Percentiles rank a stretch among this genome's conserved stretches.
Conservation (phyloP, 1,284 basidiomycete genomes). For the Cutaneotrichosporon sp. region DNA sequence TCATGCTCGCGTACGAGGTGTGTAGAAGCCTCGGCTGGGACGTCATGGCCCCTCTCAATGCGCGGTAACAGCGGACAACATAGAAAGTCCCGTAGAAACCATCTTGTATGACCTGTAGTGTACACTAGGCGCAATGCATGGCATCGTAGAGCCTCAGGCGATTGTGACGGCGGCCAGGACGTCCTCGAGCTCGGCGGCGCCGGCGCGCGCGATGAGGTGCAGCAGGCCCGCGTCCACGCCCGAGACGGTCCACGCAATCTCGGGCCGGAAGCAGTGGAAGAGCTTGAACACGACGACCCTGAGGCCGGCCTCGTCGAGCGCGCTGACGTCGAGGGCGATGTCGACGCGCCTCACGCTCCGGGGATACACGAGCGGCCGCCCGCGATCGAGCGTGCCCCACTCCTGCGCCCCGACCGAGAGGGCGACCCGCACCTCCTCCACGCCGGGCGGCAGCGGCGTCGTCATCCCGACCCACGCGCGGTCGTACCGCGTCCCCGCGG, state of each 20-base stretch:
- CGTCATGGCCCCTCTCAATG: background rate
- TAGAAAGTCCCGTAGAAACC: background rate
- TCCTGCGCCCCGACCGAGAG: background rate
- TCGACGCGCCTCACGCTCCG: background rate
- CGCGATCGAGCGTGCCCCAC: background rate
- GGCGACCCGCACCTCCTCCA: background rate
- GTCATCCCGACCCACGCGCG: background rate
- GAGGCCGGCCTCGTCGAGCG: background rate
- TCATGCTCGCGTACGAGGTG: conserved; percentile 58
- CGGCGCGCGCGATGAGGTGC: no score
- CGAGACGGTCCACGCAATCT: background rate
- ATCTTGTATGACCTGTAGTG: background rate
- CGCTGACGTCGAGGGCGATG: background rate
- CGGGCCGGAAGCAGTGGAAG: background rate
- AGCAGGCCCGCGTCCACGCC: background rate
- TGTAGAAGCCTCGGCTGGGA: conserved; percentile 34
- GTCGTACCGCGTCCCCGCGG: background rate
- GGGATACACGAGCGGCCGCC: background rate
- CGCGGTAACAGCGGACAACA: no score
- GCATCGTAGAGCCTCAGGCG: no score
- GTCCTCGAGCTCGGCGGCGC: background rate
- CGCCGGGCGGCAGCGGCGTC: background rate
- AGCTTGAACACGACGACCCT: background rate
- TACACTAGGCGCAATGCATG: background rate
- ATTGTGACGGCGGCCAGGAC: background rate